Conservation (phyloP, 164 flowering plant genomes). For the Vitis labrusca region DNA sequence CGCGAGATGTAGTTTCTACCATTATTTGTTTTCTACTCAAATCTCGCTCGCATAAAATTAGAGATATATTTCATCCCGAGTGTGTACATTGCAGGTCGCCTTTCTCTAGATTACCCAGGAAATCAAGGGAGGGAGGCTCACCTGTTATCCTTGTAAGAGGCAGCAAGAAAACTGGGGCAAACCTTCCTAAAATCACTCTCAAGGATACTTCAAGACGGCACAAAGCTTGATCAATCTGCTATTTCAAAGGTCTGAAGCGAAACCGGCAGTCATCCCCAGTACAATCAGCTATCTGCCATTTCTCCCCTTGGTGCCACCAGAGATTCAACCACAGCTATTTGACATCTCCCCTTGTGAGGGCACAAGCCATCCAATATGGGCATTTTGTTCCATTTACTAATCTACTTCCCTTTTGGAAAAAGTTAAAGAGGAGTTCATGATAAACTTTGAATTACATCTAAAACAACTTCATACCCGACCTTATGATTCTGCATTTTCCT, state of each 20-base stretch:
- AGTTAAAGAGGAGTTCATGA: background rate
- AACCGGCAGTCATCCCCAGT: background rate
- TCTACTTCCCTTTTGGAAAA: background rate
- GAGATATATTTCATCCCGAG: background rate
- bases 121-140: conserved; percentile 22
- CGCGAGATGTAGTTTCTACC: background rate
- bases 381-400: background rate
- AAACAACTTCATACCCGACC: background rate
- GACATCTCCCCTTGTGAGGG: background rate
- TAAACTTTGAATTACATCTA: too few species aligned
- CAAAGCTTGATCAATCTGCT: conserved; percentile 8
- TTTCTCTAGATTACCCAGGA: conserved; percentile 29
- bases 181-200: conserved; percentile 11
- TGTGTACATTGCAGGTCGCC: conserved; percentile 14
- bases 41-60: background rate
- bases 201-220: conserved; percentile 6
- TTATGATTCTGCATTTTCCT: background rate
- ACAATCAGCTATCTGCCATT: background rate
- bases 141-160: conserved; percentile 23
- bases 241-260: background rate
- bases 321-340: too few species aligned
- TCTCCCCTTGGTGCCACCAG: background rate
- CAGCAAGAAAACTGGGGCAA: conserved; percentile 17
- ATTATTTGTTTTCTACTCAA: background rate
- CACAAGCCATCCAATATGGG: background rate